These are phyloP conservation scores for Naganishia cerealis DNA, from an alignment of 1,284 basidiomycete species.

Conservation along the genomic window DNA sequence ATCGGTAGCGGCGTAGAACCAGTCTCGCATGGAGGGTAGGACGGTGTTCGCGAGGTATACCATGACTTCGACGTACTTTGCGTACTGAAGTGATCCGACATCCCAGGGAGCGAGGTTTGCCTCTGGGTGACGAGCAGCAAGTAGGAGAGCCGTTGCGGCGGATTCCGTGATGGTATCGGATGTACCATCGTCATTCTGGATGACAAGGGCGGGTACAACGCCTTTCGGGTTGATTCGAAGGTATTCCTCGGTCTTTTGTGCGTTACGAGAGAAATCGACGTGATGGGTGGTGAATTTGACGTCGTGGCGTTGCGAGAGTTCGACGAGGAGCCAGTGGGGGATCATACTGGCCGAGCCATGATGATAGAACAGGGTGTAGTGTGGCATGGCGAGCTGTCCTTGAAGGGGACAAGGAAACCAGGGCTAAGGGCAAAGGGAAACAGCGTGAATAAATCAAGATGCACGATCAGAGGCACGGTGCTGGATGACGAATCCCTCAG, in stretches of 20 bases:
- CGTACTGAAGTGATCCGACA: slow-evolving; percentile 19
- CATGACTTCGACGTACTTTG: slow-evolving; percentile 36
- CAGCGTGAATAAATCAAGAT: too few species aligned
- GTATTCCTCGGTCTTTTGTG: slow-evolving; percentile 36
- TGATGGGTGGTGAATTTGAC: slow-evolving; percentile 31
- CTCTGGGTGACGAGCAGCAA: slow-evolving; percentile 35
- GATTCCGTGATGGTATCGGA: slow-evolving; percentile 36
- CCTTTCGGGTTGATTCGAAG: slow-evolving; percentile 38
- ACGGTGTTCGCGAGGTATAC: slow-evolving; percentile 37
- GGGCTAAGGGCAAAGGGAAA: too few species aligned
- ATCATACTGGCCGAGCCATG: slow-evolving; percentile 26
- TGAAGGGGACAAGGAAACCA: too few species aligned
- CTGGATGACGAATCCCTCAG: too few species aligned
- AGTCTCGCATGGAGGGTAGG: slow-evolving; percentile 39
- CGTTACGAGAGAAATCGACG: slow-evolving; percentile 31
- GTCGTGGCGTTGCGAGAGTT: slow-evolving; percentile 33
- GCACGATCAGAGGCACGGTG: too few species aligned
- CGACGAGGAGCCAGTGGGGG: slow-evolving; percentile 39
- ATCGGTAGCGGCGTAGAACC: slow-evolving; percentile 38
- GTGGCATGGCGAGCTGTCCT: background rate
- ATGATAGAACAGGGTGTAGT: slow-evolving; percentile 21
- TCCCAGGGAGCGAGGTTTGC: slow-evolving; percentile 31
- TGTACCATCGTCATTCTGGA: background rate
- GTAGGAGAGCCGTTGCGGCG: slow-evolving; percentile 35
- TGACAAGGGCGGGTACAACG: slow-evolving; percentile 37